A percentile compares a stretch with the other conserved stretches of the same genome.
Conservation (phyloP, 164 flowering plant species). For the Kalanchoe fedtschenkoi region DNA sequence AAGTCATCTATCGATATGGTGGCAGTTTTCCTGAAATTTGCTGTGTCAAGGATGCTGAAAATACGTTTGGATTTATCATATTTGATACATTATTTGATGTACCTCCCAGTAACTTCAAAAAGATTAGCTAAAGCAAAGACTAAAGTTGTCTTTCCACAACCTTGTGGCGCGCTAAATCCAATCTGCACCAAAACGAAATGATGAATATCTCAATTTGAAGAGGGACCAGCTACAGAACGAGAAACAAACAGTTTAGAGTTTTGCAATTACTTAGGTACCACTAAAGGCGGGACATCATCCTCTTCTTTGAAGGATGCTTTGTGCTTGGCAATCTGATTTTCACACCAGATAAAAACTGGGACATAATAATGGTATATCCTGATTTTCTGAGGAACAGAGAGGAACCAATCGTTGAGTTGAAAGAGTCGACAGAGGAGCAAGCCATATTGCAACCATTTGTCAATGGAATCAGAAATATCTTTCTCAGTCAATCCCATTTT, state of each 20-base stretch:
- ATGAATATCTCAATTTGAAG: not conserved
- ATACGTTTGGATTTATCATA: not conserved
- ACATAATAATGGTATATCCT: slow-evolving; percentile 83
- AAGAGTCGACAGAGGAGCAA: slow-evolving; percentile 51
- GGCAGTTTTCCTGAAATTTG: slow-evolving; percentile 64
- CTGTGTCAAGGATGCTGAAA: slow-evolving; percentile 8
- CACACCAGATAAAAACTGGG: slow-evolving; percentile 94
- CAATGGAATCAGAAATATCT: slow-evolving; percentile 52
- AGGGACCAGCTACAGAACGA: too few species aligned
- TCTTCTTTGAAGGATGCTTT: slow-evolving; percentile 49
- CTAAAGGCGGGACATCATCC: slow-evolving; percentile 76
- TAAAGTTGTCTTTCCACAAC: slow-evolving; percentile 97
- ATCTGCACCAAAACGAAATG: slow-evolving; percentile 42
- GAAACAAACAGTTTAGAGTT: not conserved
- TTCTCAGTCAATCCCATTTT: slow-evolving; percentile 50
- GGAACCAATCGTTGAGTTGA: slow-evolving; percentile 47
- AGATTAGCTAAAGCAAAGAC: slow-evolving; percentile 82
- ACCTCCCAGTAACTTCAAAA: slow-evolving; percentile 63
- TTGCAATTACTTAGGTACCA: slow-evolving; percentile 38
- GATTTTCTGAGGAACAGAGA: slow-evolving; percentile 55
- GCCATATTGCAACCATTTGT: slow-evolving; percentile 71
- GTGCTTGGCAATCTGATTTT: slow-evolving; percentile 71
- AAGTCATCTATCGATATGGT: slow-evolving; percentile 94
- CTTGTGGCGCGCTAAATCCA: slow-evolving; percentile 99
- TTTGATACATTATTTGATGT: too few species aligned